Percentiles rank a stretch among this genome's conserved stretches.
Evolutionary conservation across 345 rosid species (phyloP).

Genomic region (Hevea brasiliensis): DNA sequence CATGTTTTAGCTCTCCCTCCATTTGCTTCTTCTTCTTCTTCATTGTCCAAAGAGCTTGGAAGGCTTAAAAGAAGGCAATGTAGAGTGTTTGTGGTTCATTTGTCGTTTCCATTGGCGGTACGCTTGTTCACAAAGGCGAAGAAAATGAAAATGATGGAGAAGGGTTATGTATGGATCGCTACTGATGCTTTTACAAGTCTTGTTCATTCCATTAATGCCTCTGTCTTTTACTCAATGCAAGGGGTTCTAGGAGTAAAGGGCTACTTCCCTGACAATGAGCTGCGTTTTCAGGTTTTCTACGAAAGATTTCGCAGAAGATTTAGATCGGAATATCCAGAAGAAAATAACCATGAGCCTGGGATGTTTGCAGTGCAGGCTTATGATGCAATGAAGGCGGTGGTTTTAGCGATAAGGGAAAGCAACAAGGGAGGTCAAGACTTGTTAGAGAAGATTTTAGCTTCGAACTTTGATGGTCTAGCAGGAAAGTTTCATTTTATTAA

Average conservation of each 20-base stretch:
- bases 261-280: slow-evolving; percentile 8
- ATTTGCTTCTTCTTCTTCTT: slow-evolving; percentile 8
- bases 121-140: slow-evolving; percentile 22
- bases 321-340: not conserved
- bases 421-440: no score
- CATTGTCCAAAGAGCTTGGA: slow-evolving; percentile 1
- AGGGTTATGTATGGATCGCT: slow-evolving; percentile 34
- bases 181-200: slow-evolving; percentile 8
- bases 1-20: slow-evolving; percentile 18
- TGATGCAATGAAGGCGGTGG: slow-evolving; percentile 23
- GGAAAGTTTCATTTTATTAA: slow-evolving; percentile 13
- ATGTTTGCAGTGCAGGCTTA: slow-evolving; percentile 24
- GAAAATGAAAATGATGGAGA: slow-evolving; percentile 23
- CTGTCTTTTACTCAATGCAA: slow-evolving; percentile 27
- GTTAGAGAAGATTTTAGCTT: no score
- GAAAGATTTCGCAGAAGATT: slow-evolving; percentile 8
- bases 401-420: not conserved
- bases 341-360: slow-evolving; percentile 14
- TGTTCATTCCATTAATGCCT: slow-evolving; percentile 11
- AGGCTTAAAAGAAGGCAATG: slow-evolving; percentile 7
- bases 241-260: slow-evolving; percentile 27
- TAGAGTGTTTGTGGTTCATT: slow-evolving; percentile 32
- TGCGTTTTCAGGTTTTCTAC: not conserved
- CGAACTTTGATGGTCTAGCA: slow-evolving; percentile 24
- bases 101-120: not conserved